phyloP scores from a whole-genome alignment of 441 rosid species.

The Corymbia citriodora region DNA sequence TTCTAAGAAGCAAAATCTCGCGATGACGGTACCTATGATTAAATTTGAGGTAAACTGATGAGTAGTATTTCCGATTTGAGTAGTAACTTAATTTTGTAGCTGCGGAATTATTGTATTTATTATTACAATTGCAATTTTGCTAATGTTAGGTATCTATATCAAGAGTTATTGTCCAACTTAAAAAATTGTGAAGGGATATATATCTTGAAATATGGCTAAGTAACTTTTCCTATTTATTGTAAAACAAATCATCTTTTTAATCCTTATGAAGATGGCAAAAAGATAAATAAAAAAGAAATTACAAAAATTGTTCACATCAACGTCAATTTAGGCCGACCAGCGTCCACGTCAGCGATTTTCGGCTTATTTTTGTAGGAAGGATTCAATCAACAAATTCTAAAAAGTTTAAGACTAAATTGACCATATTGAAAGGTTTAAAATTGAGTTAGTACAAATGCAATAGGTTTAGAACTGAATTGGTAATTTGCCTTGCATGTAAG shows the following conservation, averaged over 20 bases:
- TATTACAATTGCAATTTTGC: neutral
- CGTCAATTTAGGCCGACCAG: fast-evolving
- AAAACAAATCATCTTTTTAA: neutral
- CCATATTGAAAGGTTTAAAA: neutral
- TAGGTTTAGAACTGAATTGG: neutral
- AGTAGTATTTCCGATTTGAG: neutral
- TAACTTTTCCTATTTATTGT: neutral
- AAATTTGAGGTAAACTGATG: neutral
- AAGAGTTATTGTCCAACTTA: neutral
- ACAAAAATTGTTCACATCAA: too few species aligned
- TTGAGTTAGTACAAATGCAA: too few species aligned
- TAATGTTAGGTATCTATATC: neutral
- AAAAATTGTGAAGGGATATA: neutral
- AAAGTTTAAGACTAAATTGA: neutral
- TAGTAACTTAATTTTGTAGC: neutral
- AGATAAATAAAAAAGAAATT: too few species aligned
- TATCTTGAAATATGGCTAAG: neutral
- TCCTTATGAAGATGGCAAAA: neutral
- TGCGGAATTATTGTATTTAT: neutral
- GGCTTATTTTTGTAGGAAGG: neutral
- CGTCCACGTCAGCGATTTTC: too few species aligned
- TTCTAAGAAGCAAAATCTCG: neutral
- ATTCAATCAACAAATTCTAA: too few species aligned
- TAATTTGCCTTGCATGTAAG: neutral
- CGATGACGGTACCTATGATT: neutral